Evolutionary conservation across 2,329 filamentous ascomycete species (phyloP).

Genomic region (Epichloe sibirici): DNA sequence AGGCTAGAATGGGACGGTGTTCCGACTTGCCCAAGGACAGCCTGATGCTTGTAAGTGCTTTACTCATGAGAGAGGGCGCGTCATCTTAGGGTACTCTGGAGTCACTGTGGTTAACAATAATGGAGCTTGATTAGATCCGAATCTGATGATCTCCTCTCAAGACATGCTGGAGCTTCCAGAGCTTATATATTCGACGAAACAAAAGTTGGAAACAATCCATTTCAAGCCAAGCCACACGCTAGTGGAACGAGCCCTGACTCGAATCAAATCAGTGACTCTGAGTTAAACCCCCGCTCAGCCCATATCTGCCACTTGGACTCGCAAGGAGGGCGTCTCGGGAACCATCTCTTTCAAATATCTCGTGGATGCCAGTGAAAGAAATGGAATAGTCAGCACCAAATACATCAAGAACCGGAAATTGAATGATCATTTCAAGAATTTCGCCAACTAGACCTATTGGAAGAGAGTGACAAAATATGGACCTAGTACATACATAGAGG

Average conservation of each 20-base stretch:
- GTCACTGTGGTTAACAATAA: no score
- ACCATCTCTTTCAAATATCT: no score
- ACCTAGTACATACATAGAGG: constrained; percentile 22
- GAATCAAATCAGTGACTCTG: neutral
- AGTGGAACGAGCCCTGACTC: neutral
- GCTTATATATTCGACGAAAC: constrained; percentile 29
- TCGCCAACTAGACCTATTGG: no score
- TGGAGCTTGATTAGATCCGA: constrained; percentile 37
- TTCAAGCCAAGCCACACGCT: constrained; percentile 12
- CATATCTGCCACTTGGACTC: constrained; percentile 22
- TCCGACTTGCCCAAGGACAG: no score
- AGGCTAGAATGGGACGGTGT: no score
- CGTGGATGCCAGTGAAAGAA: no score
- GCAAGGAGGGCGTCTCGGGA: constrained; percentile 21
- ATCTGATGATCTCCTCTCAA: constrained; percentile 28
- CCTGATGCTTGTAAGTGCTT: no score
- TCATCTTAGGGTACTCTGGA: neutral
- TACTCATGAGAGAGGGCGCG: no score
- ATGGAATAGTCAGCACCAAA: no score
- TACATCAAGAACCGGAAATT: no score
- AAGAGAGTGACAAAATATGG: no score
- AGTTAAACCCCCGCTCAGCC: constrained; percentile 17
- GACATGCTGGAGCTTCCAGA: constrained; percentile 26
- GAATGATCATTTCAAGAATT: no score
- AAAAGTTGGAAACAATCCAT: constrained; percentile 21